Base-by-base conservation (phyloP, 2,329 filamentous ascomycete species). In the Trichoderma citrinoviride region DNA sequence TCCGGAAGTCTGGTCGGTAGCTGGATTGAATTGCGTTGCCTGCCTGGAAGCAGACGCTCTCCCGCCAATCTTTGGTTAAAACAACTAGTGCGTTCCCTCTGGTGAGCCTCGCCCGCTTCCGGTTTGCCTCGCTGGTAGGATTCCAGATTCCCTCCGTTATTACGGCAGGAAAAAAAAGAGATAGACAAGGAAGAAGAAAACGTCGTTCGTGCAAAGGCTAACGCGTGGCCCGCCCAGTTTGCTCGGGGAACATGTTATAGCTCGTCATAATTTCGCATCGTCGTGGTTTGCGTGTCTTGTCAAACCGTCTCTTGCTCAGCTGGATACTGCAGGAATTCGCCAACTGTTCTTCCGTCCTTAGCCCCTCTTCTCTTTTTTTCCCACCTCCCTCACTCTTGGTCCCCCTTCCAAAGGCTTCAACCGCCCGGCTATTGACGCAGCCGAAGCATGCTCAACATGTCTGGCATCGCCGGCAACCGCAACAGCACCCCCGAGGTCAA, bases 401-500 rank as follows among this genome's bases (percentile, higher is more conserved):
- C 10, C 2, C 33, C 33, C 7, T 14, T 8, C 10, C 10, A 8
- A 3, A 14, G 10, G 10, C 10, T 37, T 37, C 33, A 37, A 37
- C 10, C 33, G 33, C 33, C 33, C 33, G 33, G 27, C 27, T 37
- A 1, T 60, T 58, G 52, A 33, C 43, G 17, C 61, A 52, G 65
- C 62, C 61, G 52, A 67, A 78, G 69, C 72, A 84, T 85, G 82
- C 78, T 83, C 79, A 85, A 83, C 68, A 87, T 88, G 85, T 87
- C 90, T 78, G 87, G 88, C 75, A 81, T 87, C 70, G 86, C 89
- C 77, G 87, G 87, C 71, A 98, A 98, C 81, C 90, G 95, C 73
- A 98, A 98, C 81, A 98, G 93, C 84, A 98, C 94, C 52, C 95
- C 95, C 63, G 95, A 98, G 82, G 92, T 90, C 61, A 90, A 89